Evolutionary conservation across 1,284 basidiomycete species (phyloP), one percentile per base, ranked within the genome.

Genomic region (Ustilago loliicola): DNA sequence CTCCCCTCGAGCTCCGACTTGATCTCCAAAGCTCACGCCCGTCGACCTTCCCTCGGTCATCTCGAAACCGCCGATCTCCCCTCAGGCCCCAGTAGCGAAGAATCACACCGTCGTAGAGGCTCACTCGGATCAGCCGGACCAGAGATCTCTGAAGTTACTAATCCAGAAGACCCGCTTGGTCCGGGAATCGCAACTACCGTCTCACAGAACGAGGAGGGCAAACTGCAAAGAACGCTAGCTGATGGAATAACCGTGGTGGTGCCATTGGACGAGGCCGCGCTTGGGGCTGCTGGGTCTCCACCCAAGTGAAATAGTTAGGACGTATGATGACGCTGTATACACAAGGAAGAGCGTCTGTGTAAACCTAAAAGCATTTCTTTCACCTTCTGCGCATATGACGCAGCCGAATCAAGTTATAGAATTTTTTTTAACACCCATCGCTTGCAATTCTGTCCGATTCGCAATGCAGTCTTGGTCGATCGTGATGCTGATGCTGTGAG

Each of bases 211-310:
- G 59, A 75, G 40, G 78, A 81, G 13, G 85, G 83, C 17, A 72
- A 79, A 42, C 61, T 86, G 40, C 72, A 81, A 34, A 59, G 84
- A 27, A 84, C 65, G 19, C 63, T 85, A 6, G 72, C 79, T 1
- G 84, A 85, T 36, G 83, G 84, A 6, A 78, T 72, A 5, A 76
- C 61, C 3, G 83, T 86, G 3, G 71, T 72, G 4, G 85, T 81
- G 29, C 85, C 85, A 25, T 69, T 85, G 30, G 85, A 86, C 52
- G 85, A 86, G 30, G 80, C 75, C 10, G 83, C 83, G 7, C 59
- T 84, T 51, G 70, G 66, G 34, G 38, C 30, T 15, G 29, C 29
- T n/a, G 23, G 21, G 13, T 53, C 61, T 30, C 32, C 38, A 34
- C 45, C 57, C 1, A 27, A 38, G 55, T 42, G 25, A 25, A 56